Base-by-base conservation (phyloP, 257 asterid genomes). In the Nicotiana undulata region DNA sequence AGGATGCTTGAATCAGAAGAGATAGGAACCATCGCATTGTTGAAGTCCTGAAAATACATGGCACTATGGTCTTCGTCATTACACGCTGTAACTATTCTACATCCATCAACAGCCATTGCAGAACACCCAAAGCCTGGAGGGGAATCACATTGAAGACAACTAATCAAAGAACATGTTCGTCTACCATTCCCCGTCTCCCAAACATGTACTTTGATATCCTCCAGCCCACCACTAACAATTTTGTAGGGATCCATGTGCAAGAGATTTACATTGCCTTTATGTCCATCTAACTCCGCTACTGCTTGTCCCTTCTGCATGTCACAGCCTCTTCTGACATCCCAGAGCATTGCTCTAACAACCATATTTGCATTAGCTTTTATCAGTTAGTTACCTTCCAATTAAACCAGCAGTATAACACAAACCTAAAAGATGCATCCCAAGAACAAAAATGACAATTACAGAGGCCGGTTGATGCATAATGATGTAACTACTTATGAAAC, bases 211-310 rank as follows among this genome's bases (percentile, higher is more conserved):
- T 24, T 17, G 3, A 65, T 31, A 79, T 92, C 96, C 11, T 86
- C 77, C 18, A 89, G 91, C 17, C 97, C 97, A 31, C 94, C 96
- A 0, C 92, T 90, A 5, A 94, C 93, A 15, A 91, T 85, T 81
- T 93, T 93, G 86, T 88, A 90, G 10, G 83, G 34, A 81, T 92
- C 98, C 97, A 90, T 86, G 81, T 85, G 84, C 68, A 94, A 24
- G 82, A 63, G 90, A 78, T 83, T 88, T 65, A 94, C 86, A 2
- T 92, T 87, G 81, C 98, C 97, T 3, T 34, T 75, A 55, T 89
- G 94, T 74, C 91, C 94, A 24, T 81, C 89, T 85, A 92, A 63
- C 72, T 89, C 93, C 7, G 75, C 86, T 3, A 75, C 81, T 15
- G 93, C 89, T 86, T 86, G 86, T 76, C 79, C 84, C 86, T 76